Evolutionary conservation across 306 rosid genomes (phyloP).

Genomic region (Castanospermum australe): DNA sequence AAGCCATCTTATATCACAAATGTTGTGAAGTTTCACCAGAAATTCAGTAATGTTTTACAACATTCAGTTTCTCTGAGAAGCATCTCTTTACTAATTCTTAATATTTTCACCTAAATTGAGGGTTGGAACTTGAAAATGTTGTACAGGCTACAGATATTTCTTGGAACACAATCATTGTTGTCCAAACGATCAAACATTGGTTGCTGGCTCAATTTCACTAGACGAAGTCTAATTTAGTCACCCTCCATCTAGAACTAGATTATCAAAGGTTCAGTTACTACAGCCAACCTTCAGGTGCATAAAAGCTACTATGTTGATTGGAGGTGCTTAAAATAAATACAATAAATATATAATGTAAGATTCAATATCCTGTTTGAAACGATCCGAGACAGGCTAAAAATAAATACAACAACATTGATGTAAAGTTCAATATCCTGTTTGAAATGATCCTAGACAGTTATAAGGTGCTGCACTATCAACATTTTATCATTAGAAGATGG

Average conservation of each 20-base stretch:
- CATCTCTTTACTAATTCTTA: background rate
- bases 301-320: background rate
- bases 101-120: background rate
- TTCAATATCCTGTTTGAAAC: background rate
- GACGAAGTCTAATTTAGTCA: background rate
- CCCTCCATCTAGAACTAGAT: background rate
- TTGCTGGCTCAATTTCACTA: background rate
- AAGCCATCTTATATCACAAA: constrained; percentile 9
- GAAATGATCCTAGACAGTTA: constrained; percentile 1
- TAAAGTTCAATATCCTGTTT: background rate
- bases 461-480: constrained; percentile 11
- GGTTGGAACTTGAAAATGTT: background rate
- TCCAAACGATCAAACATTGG: constrained; percentile 8
- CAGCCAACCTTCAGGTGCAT: background rate
- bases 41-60: background rate
- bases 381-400: too few species aligned
- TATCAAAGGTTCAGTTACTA: background rate
- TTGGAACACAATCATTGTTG: constrained; percentile 3
- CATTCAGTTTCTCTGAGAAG: background rate
- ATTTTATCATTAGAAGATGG: background rate
- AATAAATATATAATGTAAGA: background rate
- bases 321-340: background rate
- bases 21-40: background rate
- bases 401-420: background rate
- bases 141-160: background rate